Conservation (phyloP, 805 yeast species). For the Torulaspora indica region DNA sequence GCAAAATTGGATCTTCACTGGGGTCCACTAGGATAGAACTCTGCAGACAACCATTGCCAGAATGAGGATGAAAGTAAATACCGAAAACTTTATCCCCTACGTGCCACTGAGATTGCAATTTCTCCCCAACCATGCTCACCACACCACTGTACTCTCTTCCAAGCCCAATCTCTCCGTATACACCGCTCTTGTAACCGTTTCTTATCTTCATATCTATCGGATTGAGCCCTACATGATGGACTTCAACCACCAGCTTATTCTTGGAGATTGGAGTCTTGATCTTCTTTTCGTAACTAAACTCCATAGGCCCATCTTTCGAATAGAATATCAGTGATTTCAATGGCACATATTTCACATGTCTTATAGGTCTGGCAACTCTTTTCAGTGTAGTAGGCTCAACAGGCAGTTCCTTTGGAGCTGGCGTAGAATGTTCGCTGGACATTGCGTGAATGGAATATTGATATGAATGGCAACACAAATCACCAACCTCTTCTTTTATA, state of each 20-base stretch:
- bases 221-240: conserved; percentile 55
- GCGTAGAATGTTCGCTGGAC: conserved; percentile 17
- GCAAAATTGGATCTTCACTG: conserved; percentile 43
- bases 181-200: conserved; percentile 48
- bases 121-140: conserved; percentile 51
- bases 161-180: conserved; percentile 55
- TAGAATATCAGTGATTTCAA: conserved; percentile 44
- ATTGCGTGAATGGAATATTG: conserved; percentile 10
- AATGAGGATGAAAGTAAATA: conserved; percentile 45
- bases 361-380: conserved; percentile 44
- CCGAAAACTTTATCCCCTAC: conserved; percentile 69
- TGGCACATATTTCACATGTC: conserved; percentile 50
- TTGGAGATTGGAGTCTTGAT: conserved; percentile 46
- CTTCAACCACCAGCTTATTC: conserved; percentile 52
- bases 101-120: conserved; percentile 37
- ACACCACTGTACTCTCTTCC: conserved; percentile 70
- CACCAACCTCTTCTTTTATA: too few relatives aligned
- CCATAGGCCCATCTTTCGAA: conserved; percentile 37
- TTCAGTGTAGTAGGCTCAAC: conserved; percentile 25
- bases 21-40: conserved; percentile 55
- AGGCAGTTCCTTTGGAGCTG: conserved; percentile 29
- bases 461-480: too few relatives aligned
- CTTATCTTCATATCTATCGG: conserved; percentile 62
- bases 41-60: conserved; percentile 54
- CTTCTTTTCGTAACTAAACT: conserved; percentile 50